These are phyloP conservation scores for Yamadazyma epiphylla DNA, from an alignment of 1,139 yeast species.

Conservation along the genomic window DNA sequence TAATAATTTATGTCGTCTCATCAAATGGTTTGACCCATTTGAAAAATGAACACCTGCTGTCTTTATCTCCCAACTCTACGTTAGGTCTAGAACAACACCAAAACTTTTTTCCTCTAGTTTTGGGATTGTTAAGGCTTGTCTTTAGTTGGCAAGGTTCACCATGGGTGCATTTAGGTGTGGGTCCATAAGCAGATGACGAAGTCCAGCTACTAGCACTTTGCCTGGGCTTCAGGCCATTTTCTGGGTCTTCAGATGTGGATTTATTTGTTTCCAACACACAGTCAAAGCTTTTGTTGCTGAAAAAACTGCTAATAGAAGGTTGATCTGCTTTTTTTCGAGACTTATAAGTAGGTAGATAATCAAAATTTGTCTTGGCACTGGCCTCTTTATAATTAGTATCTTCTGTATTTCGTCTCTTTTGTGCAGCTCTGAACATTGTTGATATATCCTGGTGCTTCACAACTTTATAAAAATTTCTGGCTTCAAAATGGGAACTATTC, in stretches of 20 bases:
- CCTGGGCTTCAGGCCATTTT: neutral
- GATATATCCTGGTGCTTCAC: slow-evolving; percentile 49
- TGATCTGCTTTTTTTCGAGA: slow-evolving; percentile 8
- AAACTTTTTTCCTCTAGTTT: slow-evolving; percentile 51
- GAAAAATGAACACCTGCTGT: slow-evolving; percentile 28
- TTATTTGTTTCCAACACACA: neutral
- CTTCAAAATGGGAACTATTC: slow-evolving; percentile 48
- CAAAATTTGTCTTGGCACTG: slow-evolving; percentile 1
- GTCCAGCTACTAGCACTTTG: too few species aligned
- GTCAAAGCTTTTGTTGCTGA: slow-evolving; percentile 6
- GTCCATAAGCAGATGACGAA: slow-evolving; percentile 19
- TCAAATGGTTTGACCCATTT: slow-evolving; percentile 32
- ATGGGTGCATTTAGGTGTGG: slow-evolving; percentile 51
- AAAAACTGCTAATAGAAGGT: slow-evolving; percentile 14
- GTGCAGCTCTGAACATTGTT: slow-evolving; percentile 35
- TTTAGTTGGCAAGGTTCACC: slow-evolving; percentile 44
- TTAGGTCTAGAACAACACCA: slow-evolving; percentile 50
- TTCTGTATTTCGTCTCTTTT: slow-evolving; percentile 5
- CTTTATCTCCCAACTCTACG: slow-evolving; percentile 12
- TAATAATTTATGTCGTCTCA: too few species aligned
- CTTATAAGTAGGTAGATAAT: slow-evolving; percentile 4
- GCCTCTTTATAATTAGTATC: neutral
- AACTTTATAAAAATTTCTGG: slow-evolving; percentile 48
- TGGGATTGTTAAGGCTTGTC: slow-evolving; percentile 42
- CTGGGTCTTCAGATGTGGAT: neutral